Base-by-base conservation (phyloP, 768 basidiomycete species). In the Dacryopinax primogenitus region DNA sequence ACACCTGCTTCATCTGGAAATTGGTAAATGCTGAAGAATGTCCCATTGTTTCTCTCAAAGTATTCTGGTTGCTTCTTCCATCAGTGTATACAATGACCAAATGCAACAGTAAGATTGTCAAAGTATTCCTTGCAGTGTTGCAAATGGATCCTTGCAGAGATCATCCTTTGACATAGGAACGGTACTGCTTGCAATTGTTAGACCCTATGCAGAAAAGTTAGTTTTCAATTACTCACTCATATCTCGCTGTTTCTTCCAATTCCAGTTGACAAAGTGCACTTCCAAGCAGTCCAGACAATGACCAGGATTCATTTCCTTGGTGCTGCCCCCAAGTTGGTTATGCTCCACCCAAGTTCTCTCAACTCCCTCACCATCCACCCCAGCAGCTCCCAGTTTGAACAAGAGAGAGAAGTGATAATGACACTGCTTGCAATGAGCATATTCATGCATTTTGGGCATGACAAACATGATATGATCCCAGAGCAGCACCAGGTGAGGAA, bases 341-440 rank as follows among this genome's bases (percentile, higher is more conserved):
- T n/a, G n/a, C n/a, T n/a, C n/a, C 66, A 45, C 64, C 71, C 71
- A 71, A 0, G 63, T 23, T 1, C 70, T 66, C 68, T 77, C 75
- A 0, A 72, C 69, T 0, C 68, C 71, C 68, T 77, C 74, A 0
- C 76, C 75, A 64, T 72, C 68, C 35, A 73, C 73, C 33, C 74
- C 72, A 0, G 71, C 71, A 0, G 68, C 68, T n/a, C 61, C 11
- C 1, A 26, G 7, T 2, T 30, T 68, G 37, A 73, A 76, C 1
- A 70, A 69, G 0, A 69, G 69, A 0, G 71, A 71, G 58, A 62
- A 74, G 7, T 44, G 3, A 3, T 39, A 45, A 30, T 67, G 67
- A 39, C 72, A 73, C 0, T 26, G 61, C 1, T 58, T 28, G 18
- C 66, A 62, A 66, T 73, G 74, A 0, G 72, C 72, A 1, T 69